These are phyloP conservation scores for Phoenix dactylifera DNA, from an alignment of 176 grass and related monocot species.

Conservation along the genomic window DNA sequence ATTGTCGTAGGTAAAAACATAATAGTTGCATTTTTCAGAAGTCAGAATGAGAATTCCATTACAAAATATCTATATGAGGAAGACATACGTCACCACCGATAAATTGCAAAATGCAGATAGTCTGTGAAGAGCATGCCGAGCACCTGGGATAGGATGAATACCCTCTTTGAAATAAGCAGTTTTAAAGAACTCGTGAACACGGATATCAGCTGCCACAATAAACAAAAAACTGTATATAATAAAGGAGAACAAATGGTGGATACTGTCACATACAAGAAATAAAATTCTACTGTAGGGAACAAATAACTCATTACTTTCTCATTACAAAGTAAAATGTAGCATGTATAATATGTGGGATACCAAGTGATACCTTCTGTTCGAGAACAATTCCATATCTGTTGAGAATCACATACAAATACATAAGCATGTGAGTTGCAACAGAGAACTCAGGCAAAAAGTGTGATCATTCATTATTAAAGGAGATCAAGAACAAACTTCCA, in stretches of 20 bases:
- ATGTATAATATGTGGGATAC: too few species aligned
- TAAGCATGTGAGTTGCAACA: slow-evolving; percentile 11
- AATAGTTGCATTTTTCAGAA: too few species aligned
- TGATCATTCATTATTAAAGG: too few species aligned
- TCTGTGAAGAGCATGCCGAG: slow-evolving; percentile 67
- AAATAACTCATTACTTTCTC: too few species aligned
- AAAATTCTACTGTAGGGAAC: too few species aligned
- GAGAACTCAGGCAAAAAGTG: too few species aligned
- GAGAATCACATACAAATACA: slow-evolving; percentile 13
- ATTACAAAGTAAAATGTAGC: too few species aligned
- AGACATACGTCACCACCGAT: slow-evolving; percentile 93
- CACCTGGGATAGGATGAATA: slow-evolving; percentile 81
- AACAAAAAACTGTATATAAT: not conserved
- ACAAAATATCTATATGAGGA: slow-evolving; percentile 14
- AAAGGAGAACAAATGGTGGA: not conserved
- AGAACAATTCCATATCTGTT: slow-evolving; percentile 99
- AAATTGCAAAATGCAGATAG: slow-evolving; percentile 81
- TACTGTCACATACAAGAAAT: not conserved
- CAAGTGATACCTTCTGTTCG: slow-evolving; percentile 44
- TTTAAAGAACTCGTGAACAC: slow-evolving; percentile 97
- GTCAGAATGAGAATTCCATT: too few species aligned
- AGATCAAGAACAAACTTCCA: too few species aligned
- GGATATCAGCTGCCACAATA: slow-evolving; percentile 59
- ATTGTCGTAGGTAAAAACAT: too few species aligned
- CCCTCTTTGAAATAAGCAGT: slow-evolving; percentile 92